Evolutionary conservation across 1,139 yeast genomes (phyloP).

Genomic region (Candida sp.): DNA sequence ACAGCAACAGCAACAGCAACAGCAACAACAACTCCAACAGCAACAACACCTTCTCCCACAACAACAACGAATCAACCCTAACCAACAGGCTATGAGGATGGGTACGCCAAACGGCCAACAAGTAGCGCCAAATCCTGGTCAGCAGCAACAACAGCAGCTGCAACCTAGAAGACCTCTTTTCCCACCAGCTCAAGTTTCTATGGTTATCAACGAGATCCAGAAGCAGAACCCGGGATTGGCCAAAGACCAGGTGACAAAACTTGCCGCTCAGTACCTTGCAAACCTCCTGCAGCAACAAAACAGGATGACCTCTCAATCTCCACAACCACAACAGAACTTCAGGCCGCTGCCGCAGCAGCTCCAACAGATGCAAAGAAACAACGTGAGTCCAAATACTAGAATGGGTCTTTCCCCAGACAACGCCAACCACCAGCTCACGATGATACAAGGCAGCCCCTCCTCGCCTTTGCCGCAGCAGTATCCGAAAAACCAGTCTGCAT

Average conservation of each 20-base stretch:
- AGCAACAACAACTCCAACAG: constrained; percentile 39
- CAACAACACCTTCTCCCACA: constrained; percentile 10
- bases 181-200: constrained; percentile 70
- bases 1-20: constrained; percentile 17
- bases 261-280: constrained; percentile 74
- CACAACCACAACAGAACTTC: constrained; percentile 13
- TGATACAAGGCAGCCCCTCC: constrained; percentile 37
- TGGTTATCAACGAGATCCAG: constrained; percentile 70
- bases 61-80: constrained; percentile 2
- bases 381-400: constrained; percentile 5
- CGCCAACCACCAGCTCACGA: constrained; percentile 31
- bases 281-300: constrained; percentile 58
- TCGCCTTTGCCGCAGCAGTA: constrained; percentile 32
- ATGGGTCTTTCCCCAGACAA: neutral
- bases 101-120: neutral
- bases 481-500: constrained; percentile 21
- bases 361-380: constrained; percentile 14
- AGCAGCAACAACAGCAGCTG: constrained; percentile 12
- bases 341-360: constrained; percentile 22
- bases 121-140: constrained; percentile 11
- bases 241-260: constrained; percentile 72
- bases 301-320: constrained; percentile 19
- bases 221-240: constrained; percentile 70
- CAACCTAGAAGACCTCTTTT: constrained; percentile 46
- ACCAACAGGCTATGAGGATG: neutral